Conservation (phyloP, 2,329 filamentous ascomycete genomes). For the Aureobasidium leucospermi region DNA sequence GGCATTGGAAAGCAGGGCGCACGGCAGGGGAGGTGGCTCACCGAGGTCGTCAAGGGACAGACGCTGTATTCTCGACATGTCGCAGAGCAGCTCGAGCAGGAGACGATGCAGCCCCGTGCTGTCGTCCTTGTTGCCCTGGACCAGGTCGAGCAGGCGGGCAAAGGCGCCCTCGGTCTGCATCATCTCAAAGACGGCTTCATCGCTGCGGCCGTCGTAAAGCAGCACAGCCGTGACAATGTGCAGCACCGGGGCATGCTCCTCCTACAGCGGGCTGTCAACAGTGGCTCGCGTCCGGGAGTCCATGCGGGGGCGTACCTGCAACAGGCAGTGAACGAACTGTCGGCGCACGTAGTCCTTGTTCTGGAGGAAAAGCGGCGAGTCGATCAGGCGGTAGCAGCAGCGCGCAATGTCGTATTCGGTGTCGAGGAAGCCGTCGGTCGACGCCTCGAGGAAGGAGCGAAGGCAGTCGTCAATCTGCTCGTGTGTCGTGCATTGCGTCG, state of each 20-base stretch:
- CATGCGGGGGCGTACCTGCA: constrained; percentile 47
- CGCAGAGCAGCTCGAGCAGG: constrained; percentile 83
- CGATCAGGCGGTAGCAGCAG: constrained; percentile 72
- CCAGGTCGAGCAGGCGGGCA: constrained; percentile 71
- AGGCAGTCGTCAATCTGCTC: constrained; percentile 76
- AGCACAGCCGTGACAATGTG: constrained; percentile 78
- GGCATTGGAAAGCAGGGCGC: constrained; percentile 21
- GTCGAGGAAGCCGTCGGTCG: constrained; percentile 59
- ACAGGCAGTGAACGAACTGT: constrained; percentile 84
- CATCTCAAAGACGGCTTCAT: constrained; percentile 72
- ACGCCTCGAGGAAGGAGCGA: constrained; percentile 62
- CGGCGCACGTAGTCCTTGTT: constrained; percentile 83
- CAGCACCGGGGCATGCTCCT: constrained; percentile 74
- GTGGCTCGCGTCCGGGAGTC: background rate
- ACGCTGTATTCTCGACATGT: constrained; percentile 89
- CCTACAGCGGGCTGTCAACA: constrained; percentile 78
- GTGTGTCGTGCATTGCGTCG: constrained; percentile 46
- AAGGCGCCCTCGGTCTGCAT: constrained; percentile 88
- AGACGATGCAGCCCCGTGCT: constrained; percentile 70
- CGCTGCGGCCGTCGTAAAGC: constrained; percentile 73
- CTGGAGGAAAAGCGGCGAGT: constrained; percentile 63
- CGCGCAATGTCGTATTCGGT: constrained; percentile 72
- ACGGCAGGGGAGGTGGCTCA: constrained; percentile 30
- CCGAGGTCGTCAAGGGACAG: constrained; percentile 68
- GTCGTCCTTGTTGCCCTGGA: constrained; percentile 55